These are phyloP conservation scores for Fusarium oligoseptatum DNA, from an alignment of 2,329 filamentous ascomycete species.

Conservation along the genomic window DNA sequence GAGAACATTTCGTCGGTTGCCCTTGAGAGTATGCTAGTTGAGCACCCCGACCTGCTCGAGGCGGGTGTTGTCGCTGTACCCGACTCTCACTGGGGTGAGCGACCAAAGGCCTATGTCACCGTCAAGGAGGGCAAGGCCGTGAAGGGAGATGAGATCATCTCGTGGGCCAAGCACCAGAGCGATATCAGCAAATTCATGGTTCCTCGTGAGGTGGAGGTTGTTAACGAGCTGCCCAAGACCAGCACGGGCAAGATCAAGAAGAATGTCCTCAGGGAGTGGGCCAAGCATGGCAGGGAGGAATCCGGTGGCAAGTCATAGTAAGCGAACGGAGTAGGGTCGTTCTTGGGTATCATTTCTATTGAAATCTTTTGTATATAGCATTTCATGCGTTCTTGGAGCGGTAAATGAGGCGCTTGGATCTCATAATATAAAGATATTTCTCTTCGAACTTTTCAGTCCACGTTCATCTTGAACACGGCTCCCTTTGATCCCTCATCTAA, in stretches of 20 bases:
- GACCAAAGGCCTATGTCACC: constrained; percentile 95
- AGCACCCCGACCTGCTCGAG: constrained; percentile 91
- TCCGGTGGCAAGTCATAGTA: not conserved
- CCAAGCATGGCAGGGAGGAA: constrained; percentile 53
- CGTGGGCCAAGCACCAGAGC: constrained; percentile 86
- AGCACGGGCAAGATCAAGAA: constrained; percentile 98
- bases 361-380: constrained; percentile 10
- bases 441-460: constrained; percentile 15
- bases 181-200: constrained; percentile 94
- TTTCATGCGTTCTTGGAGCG: not conserved
- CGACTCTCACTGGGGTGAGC: constrained; percentile 93
- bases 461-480: constrained; percentile 50
- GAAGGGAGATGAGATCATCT: constrained; percentile 74
- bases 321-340: constrained; percentile 1
- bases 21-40: constrained; percentile 88
- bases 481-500: constrained; percentile 48
- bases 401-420: constrained; percentile 5
- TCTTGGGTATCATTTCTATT: not conserved
- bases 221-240: constrained; percentile 94
- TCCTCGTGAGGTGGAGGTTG: constrained; percentile 78
- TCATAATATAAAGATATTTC: not conserved
- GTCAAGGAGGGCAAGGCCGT: constrained; percentile 73
- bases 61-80: constrained; percentile 89
- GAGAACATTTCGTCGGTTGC: constrained; percentile 98
- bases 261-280: constrained; percentile 91